phyloP scores from a whole-genome alignment of 75 land plant genomes.

The Cunninghamia lanceolata region DNA sequence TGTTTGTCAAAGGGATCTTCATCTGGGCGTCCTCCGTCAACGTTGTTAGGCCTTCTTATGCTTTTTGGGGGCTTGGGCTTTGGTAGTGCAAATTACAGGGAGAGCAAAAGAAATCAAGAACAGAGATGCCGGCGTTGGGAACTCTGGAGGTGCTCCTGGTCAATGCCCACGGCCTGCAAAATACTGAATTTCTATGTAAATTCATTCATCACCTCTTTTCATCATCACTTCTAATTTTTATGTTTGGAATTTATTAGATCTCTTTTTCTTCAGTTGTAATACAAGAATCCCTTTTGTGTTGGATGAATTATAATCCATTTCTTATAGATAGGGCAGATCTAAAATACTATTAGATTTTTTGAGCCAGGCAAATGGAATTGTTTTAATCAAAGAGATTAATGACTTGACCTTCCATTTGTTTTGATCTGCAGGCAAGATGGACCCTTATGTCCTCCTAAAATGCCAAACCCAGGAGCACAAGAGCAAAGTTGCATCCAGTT shows the following conservation, averaged over 20 bases:
- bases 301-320: not conserved
- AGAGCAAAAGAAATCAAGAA: too few relatives aligned
- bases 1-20: too few relatives aligned
- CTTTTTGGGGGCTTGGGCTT: too few relatives aligned
- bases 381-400: too few relatives aligned
- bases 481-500: not conserved
- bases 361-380: not conserved
- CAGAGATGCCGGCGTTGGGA: not conserved
- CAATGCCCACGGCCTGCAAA: not conserved
- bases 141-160: not conserved
- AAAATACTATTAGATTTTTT: too few relatives aligned
- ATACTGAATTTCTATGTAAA: not conserved
- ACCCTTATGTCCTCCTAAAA: constrained; percentile 57
- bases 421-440: constrained; percentile 47
- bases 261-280: not conserved
- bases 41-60: not conserved
- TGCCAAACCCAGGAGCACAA: constrained; percentile 13
- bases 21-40: not conserved
- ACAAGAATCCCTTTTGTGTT: too few relatives aligned
- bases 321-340: not conserved
- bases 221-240: not conserved
- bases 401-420: not conserved
- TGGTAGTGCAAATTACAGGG: not conserved
- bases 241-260: not conserved
- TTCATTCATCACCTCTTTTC: not conserved